These are phyloP conservation scores for Thalassiosira profunda DNA, from an alignment of 108 stramenopile species.

Conservation along the genomic window DNA sequence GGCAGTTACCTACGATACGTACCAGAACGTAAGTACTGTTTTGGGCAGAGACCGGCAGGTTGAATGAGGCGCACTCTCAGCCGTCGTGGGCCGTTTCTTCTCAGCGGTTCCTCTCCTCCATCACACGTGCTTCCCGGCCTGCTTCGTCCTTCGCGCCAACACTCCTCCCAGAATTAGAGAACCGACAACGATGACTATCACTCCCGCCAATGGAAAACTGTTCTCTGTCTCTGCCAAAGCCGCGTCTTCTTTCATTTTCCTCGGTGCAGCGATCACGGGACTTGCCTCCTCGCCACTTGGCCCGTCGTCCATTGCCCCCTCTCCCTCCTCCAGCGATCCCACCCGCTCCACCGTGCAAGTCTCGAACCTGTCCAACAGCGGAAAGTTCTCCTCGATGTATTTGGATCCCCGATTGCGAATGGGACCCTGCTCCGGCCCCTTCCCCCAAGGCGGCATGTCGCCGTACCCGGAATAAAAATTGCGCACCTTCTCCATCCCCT, in stretches of 20 bases:
- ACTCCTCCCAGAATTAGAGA: background rate
- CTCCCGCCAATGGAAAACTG: background rate
- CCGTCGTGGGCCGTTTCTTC: too few relatives aligned
- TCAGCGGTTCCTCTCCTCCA: too few relatives aligned
- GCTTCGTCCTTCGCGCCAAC: background rate
- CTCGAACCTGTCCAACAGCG: conserved; percentile 46
- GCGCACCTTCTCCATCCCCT: conserved; percentile 66
- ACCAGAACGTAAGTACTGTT: too few relatives aligned
- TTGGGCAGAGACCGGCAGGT: too few relatives aligned
- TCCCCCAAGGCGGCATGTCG: conserved; percentile 76
- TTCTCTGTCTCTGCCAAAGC: background rate
- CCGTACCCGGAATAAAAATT: conserved; percentile 78
- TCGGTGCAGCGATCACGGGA: too few relatives aligned
- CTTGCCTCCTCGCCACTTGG: too few relatives aligned
- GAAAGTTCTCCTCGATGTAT: conserved; percentile 47
- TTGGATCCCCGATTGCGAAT: conserved; percentile 36
- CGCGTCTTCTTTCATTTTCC: background rate
- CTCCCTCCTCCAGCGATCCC: background rate
- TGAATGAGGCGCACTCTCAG: too few relatives aligned
- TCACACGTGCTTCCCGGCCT: conserved; percentile 11
- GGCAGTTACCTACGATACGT: too few relatives aligned
- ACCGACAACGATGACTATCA: background rate
- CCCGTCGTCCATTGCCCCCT: too few relatives aligned
- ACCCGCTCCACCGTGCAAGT: conserved; percentile 32
- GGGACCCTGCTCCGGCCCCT: conserved; percentile 47